These are phyloP conservation scores for Entoloma clypeatum DNA, from an alignment of 1,284 basidiomycete genomes.

Conservation along the genomic window DNA sequence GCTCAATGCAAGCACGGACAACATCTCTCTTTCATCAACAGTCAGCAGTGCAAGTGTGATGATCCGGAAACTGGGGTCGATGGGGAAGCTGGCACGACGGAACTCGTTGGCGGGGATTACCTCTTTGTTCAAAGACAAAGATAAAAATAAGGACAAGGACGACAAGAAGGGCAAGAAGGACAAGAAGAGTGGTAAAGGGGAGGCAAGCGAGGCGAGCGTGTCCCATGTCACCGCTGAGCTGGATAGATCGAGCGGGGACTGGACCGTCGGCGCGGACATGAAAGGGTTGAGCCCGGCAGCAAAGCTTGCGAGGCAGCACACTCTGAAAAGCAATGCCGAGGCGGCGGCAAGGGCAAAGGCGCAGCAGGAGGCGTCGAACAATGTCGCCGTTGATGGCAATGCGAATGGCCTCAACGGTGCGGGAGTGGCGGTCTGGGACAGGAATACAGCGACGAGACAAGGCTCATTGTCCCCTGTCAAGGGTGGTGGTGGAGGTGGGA, in stretches of 20 bases:
- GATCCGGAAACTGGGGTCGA: conserved; percentile 93
- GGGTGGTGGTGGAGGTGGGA: conserved; percentile 33
- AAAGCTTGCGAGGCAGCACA: conserved; percentile 86
- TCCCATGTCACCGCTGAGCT: conserved; percentile 86
- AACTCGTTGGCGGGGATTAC: conserved; percentile 92
- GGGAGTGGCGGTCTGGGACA: conserved; percentile 74
- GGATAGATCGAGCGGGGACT: conserved; percentile 56
- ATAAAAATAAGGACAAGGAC: conserved; percentile 61
- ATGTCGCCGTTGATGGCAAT: conserved; percentile 28
- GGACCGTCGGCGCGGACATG: conserved; percentile 53
- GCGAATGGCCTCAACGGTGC: conserved; percentile 29
- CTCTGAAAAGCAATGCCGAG: conserved; percentile 80
- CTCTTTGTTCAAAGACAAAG: conserved; percentile 92
- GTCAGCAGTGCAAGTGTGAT: conserved; percentile 95
- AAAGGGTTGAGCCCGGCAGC: conserved; percentile 90
- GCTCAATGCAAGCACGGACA: conserved; percentile 92
- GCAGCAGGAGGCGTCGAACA: conserved; percentile 43
- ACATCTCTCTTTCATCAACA: conserved; percentile 96
- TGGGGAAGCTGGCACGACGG: conserved; percentile 87
- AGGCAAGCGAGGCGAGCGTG: conserved; percentile 70
- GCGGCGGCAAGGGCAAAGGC: conserved; percentile 70
- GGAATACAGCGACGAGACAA: conserved; percentile 64
- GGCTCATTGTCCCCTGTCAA: conserved; percentile 42
- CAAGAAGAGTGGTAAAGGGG: conserved; percentile 62
- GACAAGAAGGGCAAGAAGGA: conserved; percentile 63